These are phyloP conservation scores for Penicillium atrosanguineum DNA, from an alignment of 495 filamentous ascomycete species.

Conservation along the genomic window DNA sequence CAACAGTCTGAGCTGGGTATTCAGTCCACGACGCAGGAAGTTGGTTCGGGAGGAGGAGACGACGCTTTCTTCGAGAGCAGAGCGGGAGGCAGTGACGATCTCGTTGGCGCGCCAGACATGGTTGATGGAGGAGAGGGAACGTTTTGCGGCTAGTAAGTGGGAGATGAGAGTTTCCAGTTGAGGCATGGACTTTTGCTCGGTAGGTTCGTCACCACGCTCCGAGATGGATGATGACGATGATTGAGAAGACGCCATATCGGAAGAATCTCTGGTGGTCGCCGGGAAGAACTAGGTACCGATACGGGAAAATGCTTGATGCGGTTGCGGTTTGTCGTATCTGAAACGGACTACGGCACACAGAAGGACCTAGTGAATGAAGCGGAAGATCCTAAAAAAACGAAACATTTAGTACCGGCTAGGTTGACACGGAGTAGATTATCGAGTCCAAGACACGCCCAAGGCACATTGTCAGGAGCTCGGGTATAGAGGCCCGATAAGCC, in stretches of 20 bases:
- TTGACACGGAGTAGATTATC: no score
- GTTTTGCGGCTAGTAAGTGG: constrained; percentile 84
- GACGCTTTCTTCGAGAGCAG: constrained; percentile 75
- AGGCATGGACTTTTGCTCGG: constrained; percentile 25
- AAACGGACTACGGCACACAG: neutral
- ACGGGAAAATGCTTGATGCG: neutral
- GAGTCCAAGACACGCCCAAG: no score
- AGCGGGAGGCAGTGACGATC: constrained; percentile 73
- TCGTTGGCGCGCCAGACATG: constrained; percentile 86
- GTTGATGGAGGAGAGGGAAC: constrained; percentile 80
- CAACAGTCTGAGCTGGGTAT: constrained; percentile 69
- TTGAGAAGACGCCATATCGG: neutral
- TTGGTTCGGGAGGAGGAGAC: constrained; percentile 72
- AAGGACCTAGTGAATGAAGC: neutral
- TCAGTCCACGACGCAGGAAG: constrained; percentile 71
- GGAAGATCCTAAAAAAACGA: neutral
- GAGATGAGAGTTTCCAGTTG: constrained; percentile 70
- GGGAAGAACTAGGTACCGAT: neutral
- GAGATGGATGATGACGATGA: neutral
- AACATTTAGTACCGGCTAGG: no score
- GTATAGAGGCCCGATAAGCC: neutral
- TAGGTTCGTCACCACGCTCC: neutral
- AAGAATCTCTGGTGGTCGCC: neutral
- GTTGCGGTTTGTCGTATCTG: neutral
- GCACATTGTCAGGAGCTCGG: neutral